Evolutionary conservation across 257 asterid species (phyloP), one percentile per base, ranked within the genome.

Genomic region (Solanum verrucosum): DNA sequence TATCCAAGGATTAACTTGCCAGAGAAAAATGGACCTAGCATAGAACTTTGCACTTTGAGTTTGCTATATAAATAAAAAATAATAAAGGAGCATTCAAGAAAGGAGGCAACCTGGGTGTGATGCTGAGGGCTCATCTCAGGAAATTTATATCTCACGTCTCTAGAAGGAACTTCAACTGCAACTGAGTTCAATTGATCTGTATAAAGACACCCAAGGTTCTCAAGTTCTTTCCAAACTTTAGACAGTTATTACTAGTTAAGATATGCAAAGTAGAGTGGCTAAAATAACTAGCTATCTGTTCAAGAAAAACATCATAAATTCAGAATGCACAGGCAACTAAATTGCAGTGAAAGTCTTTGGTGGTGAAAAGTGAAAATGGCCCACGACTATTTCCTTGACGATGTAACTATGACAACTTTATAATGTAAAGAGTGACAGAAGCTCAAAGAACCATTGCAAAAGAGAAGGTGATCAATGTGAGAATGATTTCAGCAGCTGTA

Each of bases 21-120:
- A 16, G 38, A 79, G 84, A 44, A 79, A 44, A 79, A 79, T 15
- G 84, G 37, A 34, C 84, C 65, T 5, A 27, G 27, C 20, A 49
- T 5, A 49, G 20, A 65, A 81, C 42, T 46, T 81, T 46, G 31
- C 29, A 52, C 40, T 49, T 49, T 49, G 42, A 81, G 44, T 82
- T 35, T 70, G 87, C 59, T 65, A 70, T 29, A 70, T 70, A 87
- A 35, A 27, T 78, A 87, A 72, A 87, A 72, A 14, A 68, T 40
- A 87, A 72, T 21, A 87, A 79, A 88, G 89, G 91, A 72, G 25
- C 59, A 79, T 78, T 29, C 20, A 88, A 59, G 83, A 71, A 85
- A 85, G 87, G 84, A 89, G 90, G 87, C 71, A 84, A 96, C 99
- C 99, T 91, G 82, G 35, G 87, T 84, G 75, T 89, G 90, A 89